Evolutionary conservation across 805 yeast genomes (phyloP).

Genomic region (Metschnikowia lochheadii): DNA sequence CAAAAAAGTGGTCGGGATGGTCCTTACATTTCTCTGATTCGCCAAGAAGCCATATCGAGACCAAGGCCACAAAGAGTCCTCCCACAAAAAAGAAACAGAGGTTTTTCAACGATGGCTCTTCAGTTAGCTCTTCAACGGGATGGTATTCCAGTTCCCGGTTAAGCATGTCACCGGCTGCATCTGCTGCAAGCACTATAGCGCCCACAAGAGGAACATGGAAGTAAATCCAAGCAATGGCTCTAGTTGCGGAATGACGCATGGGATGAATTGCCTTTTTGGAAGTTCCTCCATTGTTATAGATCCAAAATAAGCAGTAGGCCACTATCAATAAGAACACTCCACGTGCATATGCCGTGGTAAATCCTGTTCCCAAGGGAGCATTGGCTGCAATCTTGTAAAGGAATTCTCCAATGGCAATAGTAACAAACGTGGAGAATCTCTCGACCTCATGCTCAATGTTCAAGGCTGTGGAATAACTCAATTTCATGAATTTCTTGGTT

Average conservation of each 20-base stretch:
- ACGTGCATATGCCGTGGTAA: conserved; percentile 41
- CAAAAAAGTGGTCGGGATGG: conserved; percentile 23
- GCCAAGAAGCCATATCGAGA: conserved; percentile 39
- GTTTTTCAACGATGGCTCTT: conserved; percentile 34
- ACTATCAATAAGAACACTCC: conserved; percentile 46
- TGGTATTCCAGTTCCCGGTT: conserved; percentile 18
- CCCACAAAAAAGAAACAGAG: conserved; percentile 50
- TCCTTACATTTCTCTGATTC: conserved; percentile 44
- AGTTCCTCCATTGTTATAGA: conserved; percentile 55
- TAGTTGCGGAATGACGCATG: conserved; percentile 41
- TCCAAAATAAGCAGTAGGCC: conserved; percentile 48
- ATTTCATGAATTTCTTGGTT: conserved; percentile 38
- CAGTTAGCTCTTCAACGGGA: conserved; percentile 4
- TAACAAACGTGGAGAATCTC: conserved; percentile 51
- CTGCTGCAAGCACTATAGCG: conserved; percentile 52
- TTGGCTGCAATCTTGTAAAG: conserved; percentile 49
- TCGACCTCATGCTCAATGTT: conserved; percentile 68
- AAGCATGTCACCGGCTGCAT: conserved; percentile 51
- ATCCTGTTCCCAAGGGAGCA: conserved; percentile 46
- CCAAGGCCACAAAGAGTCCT: conserved; percentile 46
- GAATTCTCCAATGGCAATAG: conserved; percentile 65
- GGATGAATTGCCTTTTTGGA: conserved; percentile 49
- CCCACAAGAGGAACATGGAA: conserved; percentile 51
- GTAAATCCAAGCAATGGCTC: conserved; percentile 46
- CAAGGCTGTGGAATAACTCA: conserved; percentile 53